Evolutionary conservation across 2,329 filamentous ascomycete genomes (phyloP).

Genomic region (Huntiella abstrusa): DNA sequence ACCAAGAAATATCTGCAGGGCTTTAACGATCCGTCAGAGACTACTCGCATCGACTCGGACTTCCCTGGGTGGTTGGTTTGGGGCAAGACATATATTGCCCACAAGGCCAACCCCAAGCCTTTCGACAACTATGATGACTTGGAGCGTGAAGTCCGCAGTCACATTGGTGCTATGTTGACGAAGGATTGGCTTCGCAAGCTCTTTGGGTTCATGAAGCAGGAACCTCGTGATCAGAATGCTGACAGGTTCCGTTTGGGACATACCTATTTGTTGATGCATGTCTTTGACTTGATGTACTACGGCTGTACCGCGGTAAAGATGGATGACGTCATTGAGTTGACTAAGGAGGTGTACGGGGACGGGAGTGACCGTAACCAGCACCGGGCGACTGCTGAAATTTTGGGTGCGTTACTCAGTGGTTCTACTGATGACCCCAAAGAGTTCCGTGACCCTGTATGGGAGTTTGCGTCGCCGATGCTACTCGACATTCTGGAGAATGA

Average conservation of each 20-base stretch:
- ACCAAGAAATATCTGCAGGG: constrained; percentile 59
- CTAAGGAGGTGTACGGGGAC: constrained; percentile 64
- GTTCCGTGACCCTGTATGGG: constrained; percentile 63
- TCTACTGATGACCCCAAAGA: constrained; percentile 60
- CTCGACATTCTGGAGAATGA: constrained; percentile 76
- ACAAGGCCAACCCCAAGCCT: constrained; percentile 48
- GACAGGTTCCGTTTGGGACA: constrained; percentile 84
- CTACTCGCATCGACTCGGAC: constrained; percentile 83
- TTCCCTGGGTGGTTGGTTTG: constrained; percentile 94
- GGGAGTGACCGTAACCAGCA: constrained; percentile 97
- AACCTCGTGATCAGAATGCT: constrained; percentile 61
- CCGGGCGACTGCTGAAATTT: constrained; percentile 81
- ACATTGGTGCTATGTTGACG: constrained; percentile 65
- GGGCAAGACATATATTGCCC: constrained; percentile 72
- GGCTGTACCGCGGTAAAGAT: constrained; percentile 61
- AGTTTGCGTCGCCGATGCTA: constrained; percentile 76
- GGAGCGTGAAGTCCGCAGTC: constrained; percentile 52
- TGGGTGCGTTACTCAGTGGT: constrained; percentile 67
- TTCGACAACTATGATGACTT: constrained; percentile 61
- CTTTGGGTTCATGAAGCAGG: constrained; percentile 90
- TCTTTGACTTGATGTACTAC: constrained; percentile 76
- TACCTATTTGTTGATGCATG: constrained; percentile 70
- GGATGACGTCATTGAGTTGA: constrained; percentile 71
- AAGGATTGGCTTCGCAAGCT: constrained; percentile 72
- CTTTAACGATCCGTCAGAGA: constrained; percentile 53